Evolutionary conservation across 1,284 basidiomycete species (phyloP).

Genomic region (Ceratobasidium papillatum): DNA sequence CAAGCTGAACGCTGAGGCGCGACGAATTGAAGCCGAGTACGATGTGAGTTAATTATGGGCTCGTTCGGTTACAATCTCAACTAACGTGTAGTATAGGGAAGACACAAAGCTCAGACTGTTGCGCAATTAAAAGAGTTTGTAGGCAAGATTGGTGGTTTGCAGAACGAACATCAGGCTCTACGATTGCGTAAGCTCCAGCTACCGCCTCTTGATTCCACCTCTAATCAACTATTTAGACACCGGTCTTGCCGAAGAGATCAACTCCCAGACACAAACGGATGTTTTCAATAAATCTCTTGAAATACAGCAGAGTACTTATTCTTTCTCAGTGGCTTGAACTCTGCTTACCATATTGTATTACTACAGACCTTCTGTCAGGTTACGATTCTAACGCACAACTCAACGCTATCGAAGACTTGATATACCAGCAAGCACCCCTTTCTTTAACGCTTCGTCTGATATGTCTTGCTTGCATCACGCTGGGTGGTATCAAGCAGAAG

Average conservation of each 20-base stretch:
- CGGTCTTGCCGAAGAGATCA: constrained; percentile 89
- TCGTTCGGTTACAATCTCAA: constrained; percentile 46
- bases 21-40: constrained; percentile 89
- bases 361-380: constrained; percentile 85
- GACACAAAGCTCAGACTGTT: constrained; percentile 88
- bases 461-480: constrained; percentile 85
- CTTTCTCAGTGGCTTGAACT: background rate
- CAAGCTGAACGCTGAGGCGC: constrained; percentile 82
- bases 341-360: background rate
- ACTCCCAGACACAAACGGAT: constrained; percentile 85
- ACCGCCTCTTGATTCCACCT: constrained; percentile 25
- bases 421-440: constrained; percentile 84
- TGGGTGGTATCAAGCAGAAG: constrained; percentile 89
- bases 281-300: constrained; percentile 92
- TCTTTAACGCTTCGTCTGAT: constrained; percentile 79
- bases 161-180: constrained; percentile 89
- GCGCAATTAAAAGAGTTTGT: constrained; percentile 95
- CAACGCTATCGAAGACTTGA: constrained; percentile 83
- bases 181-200: constrained; percentile 73
- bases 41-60: constrained; percentile 61
- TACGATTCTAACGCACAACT: constrained; percentile 84
- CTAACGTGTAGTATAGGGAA: constrained; percentile 55
- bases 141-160: constrained; percentile 89
- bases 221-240: constrained; percentile 70
- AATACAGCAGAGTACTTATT: constrained; percentile 87